Conservation (phyloP, 2,329 filamentous ascomycete genomes). For the Colletotrichum sp. region DNA sequence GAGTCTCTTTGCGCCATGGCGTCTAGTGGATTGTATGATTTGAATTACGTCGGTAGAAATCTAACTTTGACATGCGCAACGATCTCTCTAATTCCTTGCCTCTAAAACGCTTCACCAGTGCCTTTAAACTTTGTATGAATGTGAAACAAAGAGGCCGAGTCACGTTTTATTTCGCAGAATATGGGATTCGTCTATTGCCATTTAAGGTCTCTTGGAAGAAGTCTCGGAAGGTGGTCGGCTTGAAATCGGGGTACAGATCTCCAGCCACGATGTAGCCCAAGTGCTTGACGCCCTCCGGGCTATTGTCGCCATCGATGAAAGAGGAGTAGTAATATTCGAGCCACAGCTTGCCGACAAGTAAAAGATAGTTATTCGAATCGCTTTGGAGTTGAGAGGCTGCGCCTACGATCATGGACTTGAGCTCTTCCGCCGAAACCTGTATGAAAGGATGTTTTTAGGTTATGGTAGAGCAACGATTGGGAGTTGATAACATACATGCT, state of each 20-base stretch:
- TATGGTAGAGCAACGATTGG: not conserved
- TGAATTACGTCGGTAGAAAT: no score
- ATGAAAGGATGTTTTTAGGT: fast-evolving
- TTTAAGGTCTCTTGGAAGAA: not conserved
- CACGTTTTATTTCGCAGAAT: not conserved
- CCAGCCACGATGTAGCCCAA: not conserved
- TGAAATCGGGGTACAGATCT: not conserved
- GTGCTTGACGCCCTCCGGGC: not conserved
- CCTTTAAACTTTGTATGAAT: not conserved
- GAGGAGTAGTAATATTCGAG: not conserved
- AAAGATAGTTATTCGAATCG: not conserved
- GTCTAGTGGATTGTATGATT: no score
- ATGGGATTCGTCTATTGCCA: not conserved
- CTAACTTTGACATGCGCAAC: not conserved
- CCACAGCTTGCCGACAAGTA: not conserved
- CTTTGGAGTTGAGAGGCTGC: not conserved
- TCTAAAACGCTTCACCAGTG: fast-evolving
- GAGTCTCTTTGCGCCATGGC: no score
- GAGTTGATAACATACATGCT: not conserved
- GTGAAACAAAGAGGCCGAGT: not conserved
- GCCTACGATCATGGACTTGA: not conserved
- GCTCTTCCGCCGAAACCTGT: not conserved
- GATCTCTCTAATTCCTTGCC: fast-evolving
- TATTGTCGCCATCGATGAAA: not conserved
- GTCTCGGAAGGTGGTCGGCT: not conserved